A percentile compares a stretch with the other conserved stretches of the same genome.
phyloP scores from a whole-genome alignment of 2,329 filamentous ascomycete genomes.

The Massarina eburnea region DNA sequence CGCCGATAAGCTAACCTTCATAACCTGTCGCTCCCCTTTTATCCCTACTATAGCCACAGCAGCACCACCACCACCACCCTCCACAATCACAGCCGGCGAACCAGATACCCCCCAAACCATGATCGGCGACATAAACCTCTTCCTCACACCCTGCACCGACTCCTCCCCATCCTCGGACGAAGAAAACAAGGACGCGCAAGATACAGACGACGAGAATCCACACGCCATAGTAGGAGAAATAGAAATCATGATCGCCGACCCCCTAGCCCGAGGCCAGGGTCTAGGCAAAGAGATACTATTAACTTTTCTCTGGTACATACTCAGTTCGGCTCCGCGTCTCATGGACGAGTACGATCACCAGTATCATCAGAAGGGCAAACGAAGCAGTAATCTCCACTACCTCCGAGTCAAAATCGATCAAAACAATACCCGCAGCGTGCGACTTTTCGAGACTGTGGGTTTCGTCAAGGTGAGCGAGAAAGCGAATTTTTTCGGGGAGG shows the following conservation, averaged over 20 bases:
- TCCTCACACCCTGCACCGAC: constrained; percentile 57
- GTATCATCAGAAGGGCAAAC: constrained; percentile 7
- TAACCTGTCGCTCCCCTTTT: constrained; percentile 60
- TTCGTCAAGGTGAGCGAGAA: constrained; percentile 55
- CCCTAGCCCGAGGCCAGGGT: constrained; percentile 62
- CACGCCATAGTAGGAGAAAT: constrained; percentile 65
- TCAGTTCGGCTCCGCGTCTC: constrained; percentile 55
- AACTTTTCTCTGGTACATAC: constrained; percentile 70
- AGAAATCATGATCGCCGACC: constrained; percentile 86
- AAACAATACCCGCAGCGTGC: constrained; percentile 58
- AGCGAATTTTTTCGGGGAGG: constrained; percentile 69
- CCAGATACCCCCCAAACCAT: constrained; percentile 57
- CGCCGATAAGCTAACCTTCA: constrained; percentile 88
- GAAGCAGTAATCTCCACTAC: constrained; percentile 40
- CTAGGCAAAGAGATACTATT: constrained; percentile 66
- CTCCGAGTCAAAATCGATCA: constrained; percentile 65
- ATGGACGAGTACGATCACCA: constrained; percentile 53
- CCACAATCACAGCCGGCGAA: constrained; percentile 16
- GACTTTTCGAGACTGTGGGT: constrained; percentile 62
- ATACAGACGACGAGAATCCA: neutral
- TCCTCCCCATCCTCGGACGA: constrained; percentile 22
- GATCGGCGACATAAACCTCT: constrained; percentile 63
- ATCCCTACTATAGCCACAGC: neutral
- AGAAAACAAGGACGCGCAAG: constrained; percentile 11
- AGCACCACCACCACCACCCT: constrained; percentile 5